Percentiles rank a stretch among this genome's conserved stretches.
Evolutionary conservation across 768 basidiomycete genomes (phyloP).

Genomic region (Amanita polypyramis): DNA sequence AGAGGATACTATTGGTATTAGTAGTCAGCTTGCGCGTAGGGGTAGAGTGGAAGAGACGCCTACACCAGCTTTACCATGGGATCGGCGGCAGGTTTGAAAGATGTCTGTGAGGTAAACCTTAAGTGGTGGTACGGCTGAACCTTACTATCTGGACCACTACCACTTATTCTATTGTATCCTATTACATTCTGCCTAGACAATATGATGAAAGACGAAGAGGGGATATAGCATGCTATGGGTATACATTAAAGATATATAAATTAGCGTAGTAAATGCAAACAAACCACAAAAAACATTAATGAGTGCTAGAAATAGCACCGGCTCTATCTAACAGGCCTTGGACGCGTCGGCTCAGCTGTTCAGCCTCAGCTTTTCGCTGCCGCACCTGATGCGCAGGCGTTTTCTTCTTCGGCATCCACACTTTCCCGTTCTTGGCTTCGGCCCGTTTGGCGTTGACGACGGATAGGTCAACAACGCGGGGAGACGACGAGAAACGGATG

Average conservation of each 20-base stretch:
- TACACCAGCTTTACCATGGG: conserved; percentile 33
- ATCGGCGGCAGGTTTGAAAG: neutral
- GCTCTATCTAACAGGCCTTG: conserved; percentile 63
- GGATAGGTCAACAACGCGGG: conserved; percentile 80
- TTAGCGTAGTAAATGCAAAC: neutral
- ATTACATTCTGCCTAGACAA: neutral
- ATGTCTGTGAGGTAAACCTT: neutral
- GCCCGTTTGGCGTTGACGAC: conserved; percentile 39
- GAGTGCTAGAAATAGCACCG: conserved; percentile 24
- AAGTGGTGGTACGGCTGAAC: no score
- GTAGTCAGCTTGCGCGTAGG: conserved; percentile 35
- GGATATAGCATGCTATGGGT: neutral
- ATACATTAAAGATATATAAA: neutral
- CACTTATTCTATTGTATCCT: no score
- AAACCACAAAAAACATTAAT: neutral
- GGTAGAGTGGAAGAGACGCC: conserved; percentile 56
- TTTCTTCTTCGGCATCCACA: conserved; percentile 76
- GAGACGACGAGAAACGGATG: conserved; percentile 72
- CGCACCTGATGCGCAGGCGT: conserved; percentile 74
- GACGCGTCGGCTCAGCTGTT: conserved; percentile 58
- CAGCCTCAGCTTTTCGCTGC: conserved; percentile 69
- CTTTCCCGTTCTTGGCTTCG: conserved; percentile 38
- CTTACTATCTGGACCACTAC: neutral
- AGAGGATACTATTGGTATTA: conserved; percentile 54
- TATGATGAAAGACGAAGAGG: neutral